Conservation (phyloP, 2,329 filamentous ascomycete species). For the Ophiostoma populinum region DNA sequence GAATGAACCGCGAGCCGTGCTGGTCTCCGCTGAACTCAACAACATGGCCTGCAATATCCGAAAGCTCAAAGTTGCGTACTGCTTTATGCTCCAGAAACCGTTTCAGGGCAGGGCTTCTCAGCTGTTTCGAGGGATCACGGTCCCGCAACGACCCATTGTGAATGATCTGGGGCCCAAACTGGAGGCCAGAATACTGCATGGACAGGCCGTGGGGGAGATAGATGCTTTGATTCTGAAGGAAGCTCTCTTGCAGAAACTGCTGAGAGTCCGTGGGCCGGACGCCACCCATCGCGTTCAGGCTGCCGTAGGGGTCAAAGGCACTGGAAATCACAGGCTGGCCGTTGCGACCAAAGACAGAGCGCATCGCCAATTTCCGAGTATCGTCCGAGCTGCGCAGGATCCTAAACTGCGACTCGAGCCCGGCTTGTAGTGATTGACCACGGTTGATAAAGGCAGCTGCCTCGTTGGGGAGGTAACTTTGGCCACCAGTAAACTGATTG, state of each 20-base stretch:
- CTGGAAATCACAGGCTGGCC: neutral
- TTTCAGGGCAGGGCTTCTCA: slow-evolving; percentile 57
- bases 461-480: too few species aligned
- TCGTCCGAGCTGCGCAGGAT: too few species aligned
- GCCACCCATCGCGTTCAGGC: neutral
- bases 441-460: too few species aligned
- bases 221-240: neutral
- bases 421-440: too few species aligned
- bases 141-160: slow-evolving; percentile 1
- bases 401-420: too few species aligned
- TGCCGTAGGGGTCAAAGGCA: neutral
- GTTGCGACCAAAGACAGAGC: too few species aligned
- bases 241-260: neutral
- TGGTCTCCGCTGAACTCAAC: slow-evolving; percentile 95
- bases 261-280: neutral
- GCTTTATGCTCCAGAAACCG: slow-evolving; percentile 60
- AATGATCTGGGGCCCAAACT: neutral
- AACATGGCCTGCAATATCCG: slow-evolving; percentile 72
- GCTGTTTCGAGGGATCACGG: slow-evolving; percentile 3
- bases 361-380: too few species aligned
- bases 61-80: slow-evolving; percentile 61
- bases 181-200: neutral
- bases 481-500: too few species aligned
- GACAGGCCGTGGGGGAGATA: neutral
- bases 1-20: slow-evolving; percentile 88